phyloP scores from a whole-genome alignment of 108 stramenopile genomes.

The Discostella stelligeroides region DNA sequence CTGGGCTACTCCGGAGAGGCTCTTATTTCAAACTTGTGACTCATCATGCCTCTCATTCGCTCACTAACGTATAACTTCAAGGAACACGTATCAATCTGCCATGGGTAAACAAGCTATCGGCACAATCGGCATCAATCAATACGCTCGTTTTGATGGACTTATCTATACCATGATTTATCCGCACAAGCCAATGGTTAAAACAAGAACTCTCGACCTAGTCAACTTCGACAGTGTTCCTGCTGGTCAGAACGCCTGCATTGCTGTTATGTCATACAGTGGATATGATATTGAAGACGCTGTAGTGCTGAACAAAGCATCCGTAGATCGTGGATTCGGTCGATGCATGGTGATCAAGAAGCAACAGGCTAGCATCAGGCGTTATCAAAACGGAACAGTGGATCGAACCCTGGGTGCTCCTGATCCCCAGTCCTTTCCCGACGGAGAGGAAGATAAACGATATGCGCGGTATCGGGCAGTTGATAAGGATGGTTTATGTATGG shows the following conservation, averaged over 20 bases:
- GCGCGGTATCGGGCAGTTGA: slow-evolving; percentile 82
- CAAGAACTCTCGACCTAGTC: slow-evolving; percentile 93
- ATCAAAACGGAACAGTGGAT: slow-evolving; percentile 92
- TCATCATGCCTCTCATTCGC: neutral
- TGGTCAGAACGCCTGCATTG: slow-evolving; percentile 97
- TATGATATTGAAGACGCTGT: slow-evolving; percentile 99
- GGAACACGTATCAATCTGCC: slow-evolving; percentile 95
- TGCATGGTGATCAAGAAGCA: slow-evolving; percentile 90
- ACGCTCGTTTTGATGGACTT: slow-evolving; percentile 95
- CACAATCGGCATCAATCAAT: slow-evolving; percentile 94
- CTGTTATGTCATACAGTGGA: slow-evolving; percentile 99
- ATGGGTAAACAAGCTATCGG: slow-evolving; percentile 99
- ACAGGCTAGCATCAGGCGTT: slow-evolving; percentile 90
- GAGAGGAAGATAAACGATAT: slow-evolving; percentile 85
- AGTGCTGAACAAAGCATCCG: slow-evolving; percentile 95
- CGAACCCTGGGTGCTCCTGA: slow-evolving; percentile 84
- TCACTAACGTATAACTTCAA: slow-evolving; percentile 5
- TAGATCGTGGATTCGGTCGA: slow-evolving; percentile 97
- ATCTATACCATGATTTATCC: slow-evolving; percentile 98
- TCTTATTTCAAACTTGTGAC: slow-evolving; percentile 13
- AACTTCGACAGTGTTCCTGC: slow-evolving; percentile 97
- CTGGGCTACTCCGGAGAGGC: neutral
- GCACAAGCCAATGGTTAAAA: slow-evolving; percentile 97
- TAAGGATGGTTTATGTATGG: slow-evolving; percentile 92
- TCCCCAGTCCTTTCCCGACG: slow-evolving; percentile 66